Percentiles rank a stretch among this genome's conserved stretches.
These are phyloP conservation scores for Talaromyces sp. DNA, from an alignment of 2,329 filamentous ascomycete species.

Conservation along the genomic window DNA sequence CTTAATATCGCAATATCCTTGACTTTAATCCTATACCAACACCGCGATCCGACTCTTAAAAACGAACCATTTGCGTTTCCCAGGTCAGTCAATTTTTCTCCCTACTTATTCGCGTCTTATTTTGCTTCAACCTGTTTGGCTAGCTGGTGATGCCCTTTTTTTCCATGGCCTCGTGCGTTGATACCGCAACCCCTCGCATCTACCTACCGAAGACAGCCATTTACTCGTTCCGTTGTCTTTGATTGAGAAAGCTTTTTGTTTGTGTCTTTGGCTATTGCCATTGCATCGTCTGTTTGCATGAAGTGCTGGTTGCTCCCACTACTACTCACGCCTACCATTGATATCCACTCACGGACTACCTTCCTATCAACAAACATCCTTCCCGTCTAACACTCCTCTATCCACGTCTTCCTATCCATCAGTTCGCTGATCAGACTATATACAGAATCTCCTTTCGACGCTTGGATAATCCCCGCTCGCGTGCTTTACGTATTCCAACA, in stretches of 20 bases:
- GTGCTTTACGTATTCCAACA: slow-evolving; percentile 19
- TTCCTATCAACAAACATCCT: not conserved
- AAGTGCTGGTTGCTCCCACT: not conserved
- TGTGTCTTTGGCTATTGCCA: not conserved
- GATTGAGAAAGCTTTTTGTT: not conserved
- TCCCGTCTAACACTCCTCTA: not conserved
- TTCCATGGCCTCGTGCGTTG: not conserved
- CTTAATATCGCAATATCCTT: slow-evolving; percentile 8
- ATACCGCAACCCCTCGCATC: slow-evolving; percentile 11
- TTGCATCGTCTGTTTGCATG: not conserved
- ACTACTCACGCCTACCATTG: not conserved
- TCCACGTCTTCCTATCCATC: not conserved
- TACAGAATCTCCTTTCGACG: not conserved
- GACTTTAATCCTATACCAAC: slow-evolving; percentile 2
- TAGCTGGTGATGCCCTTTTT: slow-evolving; percentile 1
- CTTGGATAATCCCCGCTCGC: slow-evolving; percentile 7
- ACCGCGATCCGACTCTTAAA: not conserved
- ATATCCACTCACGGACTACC: not conserved
- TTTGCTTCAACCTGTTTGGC: not conserved
- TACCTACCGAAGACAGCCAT: not conserved
- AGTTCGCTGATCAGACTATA: not conserved
- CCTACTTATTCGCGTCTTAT: not conserved
- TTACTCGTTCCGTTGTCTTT: not conserved
- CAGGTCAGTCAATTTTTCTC: slow-evolving; percentile 5
- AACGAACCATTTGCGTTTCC: not conserved